These are phyloP conservation scores for Beauveria sp. DNA, from an alignment of 2,329 filamentous ascomycete genomes.

Conservation along the genomic window DNA sequence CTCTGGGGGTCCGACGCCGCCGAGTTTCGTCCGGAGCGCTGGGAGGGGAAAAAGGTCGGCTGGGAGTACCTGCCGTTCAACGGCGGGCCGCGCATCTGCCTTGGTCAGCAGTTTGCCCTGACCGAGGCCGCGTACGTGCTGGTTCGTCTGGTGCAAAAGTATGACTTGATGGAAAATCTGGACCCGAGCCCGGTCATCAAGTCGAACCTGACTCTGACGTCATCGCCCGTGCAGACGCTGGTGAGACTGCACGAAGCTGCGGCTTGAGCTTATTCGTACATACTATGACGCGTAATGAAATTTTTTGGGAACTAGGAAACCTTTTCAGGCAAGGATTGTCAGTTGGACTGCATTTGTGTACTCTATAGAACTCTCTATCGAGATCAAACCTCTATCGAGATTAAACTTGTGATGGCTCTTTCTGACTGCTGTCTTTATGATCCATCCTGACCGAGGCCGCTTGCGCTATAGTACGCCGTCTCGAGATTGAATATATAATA, in stretches of 20 bases:
- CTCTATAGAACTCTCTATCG: too few relatives aligned
- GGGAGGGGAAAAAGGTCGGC: conserved; percentile 22
- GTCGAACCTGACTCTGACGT: not conserved
- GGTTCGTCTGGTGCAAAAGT: conserved; percentile 56
- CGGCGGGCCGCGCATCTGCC: conserved; percentile 44
- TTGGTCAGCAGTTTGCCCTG: conserved; percentile 66
- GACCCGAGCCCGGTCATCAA: not conserved
- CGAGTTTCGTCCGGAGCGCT: conserved; percentile 30
- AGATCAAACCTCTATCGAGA: too few relatives aligned
- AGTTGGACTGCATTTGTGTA: not conserved
- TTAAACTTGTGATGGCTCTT: too few relatives aligned
- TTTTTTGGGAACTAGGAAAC: not conserved
- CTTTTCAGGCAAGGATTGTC: not conserved
- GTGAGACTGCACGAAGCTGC: conserved; percentile 4
- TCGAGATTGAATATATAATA: conserved; percentile 1
- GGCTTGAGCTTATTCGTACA: not conserved
- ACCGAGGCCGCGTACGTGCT: conserved; percentile 64
- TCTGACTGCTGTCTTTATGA: too few relatives aligned
- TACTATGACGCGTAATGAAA: not conserved
- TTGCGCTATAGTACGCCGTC: not conserved
- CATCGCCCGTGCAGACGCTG: not conserved
- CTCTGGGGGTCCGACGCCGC: conserved; percentile 28
- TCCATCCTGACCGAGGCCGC: not conserved
- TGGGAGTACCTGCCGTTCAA: conserved; percentile 31
- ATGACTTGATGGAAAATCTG: not conserved